Conservation (phyloP, 148 eudicot species). For the Polygonum aviculare region DNA sequence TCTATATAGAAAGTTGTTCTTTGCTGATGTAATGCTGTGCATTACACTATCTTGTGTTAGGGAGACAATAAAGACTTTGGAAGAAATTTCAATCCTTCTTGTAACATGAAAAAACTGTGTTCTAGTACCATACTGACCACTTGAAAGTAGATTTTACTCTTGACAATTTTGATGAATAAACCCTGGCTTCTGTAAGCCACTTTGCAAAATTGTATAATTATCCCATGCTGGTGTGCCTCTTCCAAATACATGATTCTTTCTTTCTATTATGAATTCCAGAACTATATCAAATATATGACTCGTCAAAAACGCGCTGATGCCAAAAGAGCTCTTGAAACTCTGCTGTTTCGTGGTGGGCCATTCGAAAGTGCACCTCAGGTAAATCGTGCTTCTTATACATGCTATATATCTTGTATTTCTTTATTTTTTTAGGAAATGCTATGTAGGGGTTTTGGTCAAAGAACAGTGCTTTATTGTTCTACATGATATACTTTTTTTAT, state of each 20-base stretch:
- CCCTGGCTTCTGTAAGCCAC: background rate
- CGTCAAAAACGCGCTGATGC: constrained; percentile 86
- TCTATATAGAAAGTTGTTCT: background rate
- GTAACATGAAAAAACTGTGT: background rate
- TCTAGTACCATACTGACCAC: background rate
- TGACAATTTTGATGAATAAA: too few species aligned
- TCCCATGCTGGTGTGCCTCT: background rate
- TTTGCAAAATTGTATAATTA: background rate
- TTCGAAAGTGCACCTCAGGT: constrained; percentile 47
- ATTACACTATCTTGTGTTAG: background rate
- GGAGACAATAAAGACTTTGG: background rate
- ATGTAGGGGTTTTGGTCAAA: background rate
- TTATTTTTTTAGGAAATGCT: background rate
- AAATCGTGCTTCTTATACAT: background rate
- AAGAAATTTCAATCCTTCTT: background rate
- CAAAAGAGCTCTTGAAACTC: constrained; percentile 60
- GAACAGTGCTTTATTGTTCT: background rate
- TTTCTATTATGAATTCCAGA: constrained; percentile 30
- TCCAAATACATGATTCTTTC: background rate
- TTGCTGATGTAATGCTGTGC: background rate
- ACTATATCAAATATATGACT: constrained; percentile 32
- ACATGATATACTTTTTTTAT: background rate
- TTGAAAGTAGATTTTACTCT: background rate
- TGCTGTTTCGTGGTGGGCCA: constrained; percentile 32
- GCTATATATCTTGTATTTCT: background rate